Conservation (phyloP, 805 yeast genomes). For the Candida argentea region DNA sequence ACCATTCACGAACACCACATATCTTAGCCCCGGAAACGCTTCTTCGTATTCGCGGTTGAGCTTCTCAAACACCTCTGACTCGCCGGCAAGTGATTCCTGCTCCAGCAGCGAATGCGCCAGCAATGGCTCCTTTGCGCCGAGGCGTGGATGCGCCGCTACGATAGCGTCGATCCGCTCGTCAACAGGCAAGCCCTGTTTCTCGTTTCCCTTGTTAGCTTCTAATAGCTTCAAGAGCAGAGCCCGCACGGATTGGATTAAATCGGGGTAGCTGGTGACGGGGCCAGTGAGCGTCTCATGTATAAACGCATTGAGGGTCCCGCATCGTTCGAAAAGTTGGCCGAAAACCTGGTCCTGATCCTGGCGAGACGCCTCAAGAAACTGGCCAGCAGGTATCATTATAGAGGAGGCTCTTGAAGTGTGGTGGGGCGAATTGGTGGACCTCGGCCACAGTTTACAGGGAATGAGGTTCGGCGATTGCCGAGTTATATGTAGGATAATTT, state of each 20-base stretch:
- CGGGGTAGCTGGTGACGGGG: constrained; percentile 10
- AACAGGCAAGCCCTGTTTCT: constrained; percentile 10
- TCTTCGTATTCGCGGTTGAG: constrained; percentile 57
- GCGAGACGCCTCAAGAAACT: too few relatives aligned
- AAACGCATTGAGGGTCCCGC: constrained; percentile 33
- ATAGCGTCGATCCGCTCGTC: constrained; percentile 35
- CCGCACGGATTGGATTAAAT: constrained; percentile 39
- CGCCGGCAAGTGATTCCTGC: constrained; percentile 53
- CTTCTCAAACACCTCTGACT: constrained; percentile 37
- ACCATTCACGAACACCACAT: constrained; percentile 87
- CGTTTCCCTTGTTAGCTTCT: constrained; percentile 13
- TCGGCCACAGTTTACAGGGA: too few relatives aligned
- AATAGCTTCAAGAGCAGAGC: constrained; percentile 23
- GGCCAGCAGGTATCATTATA: too few relatives aligned
- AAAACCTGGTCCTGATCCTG: constrained; percentile 29
- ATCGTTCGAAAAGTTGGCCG: constrained; percentile 57
- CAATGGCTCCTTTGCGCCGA: constrained; percentile 43
- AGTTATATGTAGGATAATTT: too few relatives aligned
- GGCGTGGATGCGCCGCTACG: constrained; percentile 85
- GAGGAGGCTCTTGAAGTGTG: too few relatives aligned
- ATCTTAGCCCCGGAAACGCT: constrained; percentile 57
- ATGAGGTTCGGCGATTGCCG: constrained; percentile 2
- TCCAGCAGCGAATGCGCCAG: constrained; percentile 62
- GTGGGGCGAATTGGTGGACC: too few relatives aligned
- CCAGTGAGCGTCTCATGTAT: constrained; percentile 8